Percentiles rank a stretch among this genome's conserved stretches.
These are phyloP conservation scores for Solanum sitiens DNA, from an alignment of 257 asterid species.

Conservation along the genomic window DNA sequence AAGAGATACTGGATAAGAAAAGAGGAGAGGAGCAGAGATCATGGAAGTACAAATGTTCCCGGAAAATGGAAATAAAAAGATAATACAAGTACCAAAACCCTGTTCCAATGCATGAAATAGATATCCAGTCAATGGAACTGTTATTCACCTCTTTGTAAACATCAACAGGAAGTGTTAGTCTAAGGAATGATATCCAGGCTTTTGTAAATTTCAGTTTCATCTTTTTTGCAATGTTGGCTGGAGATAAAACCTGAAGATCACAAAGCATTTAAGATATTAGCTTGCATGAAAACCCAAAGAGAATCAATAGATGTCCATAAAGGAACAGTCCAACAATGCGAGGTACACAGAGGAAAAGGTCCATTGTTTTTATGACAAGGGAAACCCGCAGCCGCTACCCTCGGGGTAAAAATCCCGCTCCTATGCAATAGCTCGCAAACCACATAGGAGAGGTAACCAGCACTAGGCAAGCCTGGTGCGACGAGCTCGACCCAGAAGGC, in stretches of 20 bases:
- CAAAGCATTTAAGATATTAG: background rate
- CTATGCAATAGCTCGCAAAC: too few relatives aligned
- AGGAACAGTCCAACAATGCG: background rate
- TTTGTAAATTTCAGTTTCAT: conserved; percentile 75
- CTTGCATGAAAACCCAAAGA: background rate
- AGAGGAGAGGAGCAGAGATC: background rate
- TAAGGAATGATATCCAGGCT: conserved; percentile 92
- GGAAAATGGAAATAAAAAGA: background rate
- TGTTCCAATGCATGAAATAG: background rate
- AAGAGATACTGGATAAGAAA: background rate
- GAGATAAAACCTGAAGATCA: conserved; percentile 44
- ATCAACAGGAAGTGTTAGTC: conserved; percentile 71
- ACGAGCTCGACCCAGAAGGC: too few relatives aligned
- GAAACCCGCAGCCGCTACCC: too few relatives aligned
- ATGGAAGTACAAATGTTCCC: background rate
- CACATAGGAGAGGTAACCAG: too few relatives aligned
- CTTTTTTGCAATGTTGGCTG: conserved; percentile 43
- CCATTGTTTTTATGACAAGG: too few relatives aligned
- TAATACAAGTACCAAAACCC: background rate
- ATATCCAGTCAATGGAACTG: background rate
- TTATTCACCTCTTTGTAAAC: conserved; percentile 81
- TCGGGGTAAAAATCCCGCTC: too few relatives aligned
- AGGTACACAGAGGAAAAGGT: background rate
- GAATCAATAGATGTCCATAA: background rate
- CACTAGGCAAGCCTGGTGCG: too few relatives aligned